Evolutionary conservation across 805 yeast genomes (phyloP), one percentile per base, ranked within the genome.

Genomic region (Blastobotrys mokoenaii): DNA sequence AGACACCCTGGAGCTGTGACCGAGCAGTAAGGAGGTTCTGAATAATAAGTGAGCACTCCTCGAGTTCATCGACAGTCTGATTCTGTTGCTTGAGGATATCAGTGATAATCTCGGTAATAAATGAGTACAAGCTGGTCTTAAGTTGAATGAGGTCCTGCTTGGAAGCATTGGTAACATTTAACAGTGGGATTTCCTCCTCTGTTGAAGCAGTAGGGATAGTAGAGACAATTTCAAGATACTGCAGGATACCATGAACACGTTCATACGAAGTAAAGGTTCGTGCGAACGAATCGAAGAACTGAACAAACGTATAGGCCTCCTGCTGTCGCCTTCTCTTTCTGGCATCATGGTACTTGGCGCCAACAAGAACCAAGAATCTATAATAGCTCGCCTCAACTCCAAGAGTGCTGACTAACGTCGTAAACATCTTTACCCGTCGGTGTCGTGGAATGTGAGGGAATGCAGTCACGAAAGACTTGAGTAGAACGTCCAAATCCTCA

Each of bases 401-500:
- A 50, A 93, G 68, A 1, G 96, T 84, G 53, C 72, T 72, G 12
- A 88, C 79, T n/a, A 93, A 71, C 1, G 94, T 81, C 2, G 84
- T 74, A 56, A 85, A 93, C 44, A 93, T 67, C 58, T 80, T 81
- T 35, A 86, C 95, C 56, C 98, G 77, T 65, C 98, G 84, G 62
- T 93, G 98, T 61, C 96, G 79, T 50, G 98, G 98, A 52, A 93
- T 89, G 60, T 93, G 97, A 45, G 82, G 80, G 66, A 93, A 86
- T 1, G 98, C 97, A 47, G 95, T 80, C n/a, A 84, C 86, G 59
- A 93, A 93, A 56, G 95, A 83, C 42, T 93, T 77, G 51, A 93
- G 67, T 50, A 94, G 70, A 59, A 88, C 84, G 62, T 89, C 96
- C 44, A 81, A 76, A 61, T 87, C 95, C 46, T 77, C 81, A 22